Evolutionary conservation across 805 yeast genomes (phyloP).

Genomic region (Hanseniaspora hatyaiensis): DNA sequence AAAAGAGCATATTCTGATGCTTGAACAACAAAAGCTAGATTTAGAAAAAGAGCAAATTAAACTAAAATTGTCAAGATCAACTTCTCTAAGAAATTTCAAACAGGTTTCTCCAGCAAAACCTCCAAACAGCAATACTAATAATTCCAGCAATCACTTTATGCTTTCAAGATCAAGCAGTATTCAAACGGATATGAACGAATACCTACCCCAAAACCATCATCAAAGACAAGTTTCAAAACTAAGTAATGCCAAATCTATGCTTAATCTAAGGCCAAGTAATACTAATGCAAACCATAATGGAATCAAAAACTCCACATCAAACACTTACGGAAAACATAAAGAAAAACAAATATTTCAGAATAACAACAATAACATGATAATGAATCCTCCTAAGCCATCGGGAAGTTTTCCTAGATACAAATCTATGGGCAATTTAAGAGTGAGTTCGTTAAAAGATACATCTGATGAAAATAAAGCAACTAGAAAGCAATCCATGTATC

Average conservation of each 20-base stretch:
- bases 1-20: not conserved
- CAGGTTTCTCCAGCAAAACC: not conserved
- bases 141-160: not conserved
- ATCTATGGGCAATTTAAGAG: conserved; percentile 9
- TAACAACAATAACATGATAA: not conserved
- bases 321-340: not conserved
- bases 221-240: conserved; percentile 13
- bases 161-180: conserved; percentile 11
- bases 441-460: not conserved
- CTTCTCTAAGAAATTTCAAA: conserved; percentile 12
- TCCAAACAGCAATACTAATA: no score
- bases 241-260: conserved; percentile 28
- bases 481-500: conserved; percentile 5
- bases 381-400: not conserved
- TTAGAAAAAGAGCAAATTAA: conserved; percentile 9
- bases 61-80: conserved; percentile 7
- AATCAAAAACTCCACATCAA: conserved; percentile 1
- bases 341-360: not conserved
- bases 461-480: not conserved
- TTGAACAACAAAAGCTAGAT: conserved; percentile 5
- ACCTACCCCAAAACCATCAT: not conserved
- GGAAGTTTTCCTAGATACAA: conserved; percentile 7
- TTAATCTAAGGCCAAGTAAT: conserved; percentile 22
- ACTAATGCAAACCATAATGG: not conserved
- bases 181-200: not conserved